A percentile compares a stretch with the other conserved stretches of the same genome.
Evolutionary conservation across 345 rosid genomes (phyloP).

Genomic region (Cardiospermum halicacabum): DNA sequence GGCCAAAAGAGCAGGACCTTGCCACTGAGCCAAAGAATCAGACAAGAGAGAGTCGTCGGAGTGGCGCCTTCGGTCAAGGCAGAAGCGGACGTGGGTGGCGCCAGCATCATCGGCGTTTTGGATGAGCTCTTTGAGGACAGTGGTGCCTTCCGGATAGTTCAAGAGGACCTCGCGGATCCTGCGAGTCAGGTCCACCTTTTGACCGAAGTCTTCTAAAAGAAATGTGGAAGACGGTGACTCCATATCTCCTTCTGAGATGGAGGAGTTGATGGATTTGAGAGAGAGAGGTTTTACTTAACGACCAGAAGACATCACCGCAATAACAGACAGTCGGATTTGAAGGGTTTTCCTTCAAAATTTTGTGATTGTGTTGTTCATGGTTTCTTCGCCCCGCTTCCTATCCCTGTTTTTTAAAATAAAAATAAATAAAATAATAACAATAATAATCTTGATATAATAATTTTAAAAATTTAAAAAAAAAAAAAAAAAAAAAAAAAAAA

Average conservation of each 20-base stretch:
- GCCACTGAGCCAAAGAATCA: conserved; percentile 65
- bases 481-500: too few relatives aligned
- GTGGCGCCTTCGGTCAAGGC: conserved; percentile 79
- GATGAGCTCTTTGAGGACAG: conserved; percentile 86
- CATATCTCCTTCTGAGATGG: conserved; percentile 14
- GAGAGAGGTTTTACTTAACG: background rate
- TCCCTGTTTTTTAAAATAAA: too few relatives aligned
- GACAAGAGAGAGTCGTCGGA: conserved; percentile 54
- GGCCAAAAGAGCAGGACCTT: conserved; percentile 81
- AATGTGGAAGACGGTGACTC: conserved; percentile 39
- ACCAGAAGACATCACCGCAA: too few relatives aligned
- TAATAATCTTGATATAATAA: too few relatives aligned
- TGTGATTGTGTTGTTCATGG: too few relatives aligned
- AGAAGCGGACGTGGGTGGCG: conserved; percentile 73
- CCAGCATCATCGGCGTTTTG: conserved; percentile 99
- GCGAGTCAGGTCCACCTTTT: conserved; percentile 94
- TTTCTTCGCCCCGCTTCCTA: too few relatives aligned
- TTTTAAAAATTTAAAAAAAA: too few relatives aligned
- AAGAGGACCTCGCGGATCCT: conserved; percentile 90
- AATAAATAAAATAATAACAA: too few relatives aligned
- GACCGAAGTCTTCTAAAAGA: conserved; percentile 93
- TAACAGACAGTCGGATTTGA: too few relatives aligned
- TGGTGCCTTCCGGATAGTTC: conserved; percentile 94
- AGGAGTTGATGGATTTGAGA: too few relatives aligned
- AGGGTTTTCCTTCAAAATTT: too few relatives aligned